These are phyloP conservation scores for Xerocomus brunneocitrinus DNA, from an alignment of 768 basidiomycete genomes.

Conservation along the genomic window DNA sequence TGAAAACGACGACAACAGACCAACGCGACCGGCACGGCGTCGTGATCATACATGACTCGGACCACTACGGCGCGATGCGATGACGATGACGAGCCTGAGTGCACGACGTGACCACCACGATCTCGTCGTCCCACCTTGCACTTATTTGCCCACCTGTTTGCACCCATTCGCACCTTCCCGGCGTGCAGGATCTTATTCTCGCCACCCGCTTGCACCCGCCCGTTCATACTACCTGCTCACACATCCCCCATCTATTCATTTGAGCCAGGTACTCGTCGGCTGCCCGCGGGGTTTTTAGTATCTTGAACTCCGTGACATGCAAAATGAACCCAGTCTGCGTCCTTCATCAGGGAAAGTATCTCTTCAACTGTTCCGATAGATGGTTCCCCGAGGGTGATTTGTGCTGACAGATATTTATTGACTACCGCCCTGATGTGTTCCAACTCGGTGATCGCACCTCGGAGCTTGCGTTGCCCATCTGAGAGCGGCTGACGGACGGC, in stretches of 20 bases:
- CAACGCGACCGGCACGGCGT: too few relatives aligned
- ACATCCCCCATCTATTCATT: too few relatives aligned
- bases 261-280: too few relatives aligned
- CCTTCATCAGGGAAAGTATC: constrained; percentile 4
- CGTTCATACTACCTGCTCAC: constrained; percentile 4
- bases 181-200: too few relatives aligned
- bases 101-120: too few relatives aligned
- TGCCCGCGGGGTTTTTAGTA: not conserved
- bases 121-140: too few relatives aligned
- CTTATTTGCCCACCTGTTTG: too few relatives aligned
- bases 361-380: not conserved
- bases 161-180: too few relatives aligned
- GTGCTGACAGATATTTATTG: not conserved
- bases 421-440: constrained; percentile 16
- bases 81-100: too few relatives aligned
- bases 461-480: constrained; percentile 4
- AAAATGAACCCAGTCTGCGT: constrained; percentile 19
- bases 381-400: not conserved
- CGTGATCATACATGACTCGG: too few relatives aligned
- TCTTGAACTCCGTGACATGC: constrained; percentile 30
- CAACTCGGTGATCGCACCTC: constrained; percentile 11
- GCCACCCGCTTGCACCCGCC: not conserved
- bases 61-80: too few relatives aligned
- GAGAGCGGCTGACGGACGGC: constrained; percentile 12
- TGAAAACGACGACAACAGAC: too few relatives aligned